phyloP scores from a whole-genome alignment of 2,329 filamentous ascomycete genomes.

The Cordyceps militaris region DNA sequence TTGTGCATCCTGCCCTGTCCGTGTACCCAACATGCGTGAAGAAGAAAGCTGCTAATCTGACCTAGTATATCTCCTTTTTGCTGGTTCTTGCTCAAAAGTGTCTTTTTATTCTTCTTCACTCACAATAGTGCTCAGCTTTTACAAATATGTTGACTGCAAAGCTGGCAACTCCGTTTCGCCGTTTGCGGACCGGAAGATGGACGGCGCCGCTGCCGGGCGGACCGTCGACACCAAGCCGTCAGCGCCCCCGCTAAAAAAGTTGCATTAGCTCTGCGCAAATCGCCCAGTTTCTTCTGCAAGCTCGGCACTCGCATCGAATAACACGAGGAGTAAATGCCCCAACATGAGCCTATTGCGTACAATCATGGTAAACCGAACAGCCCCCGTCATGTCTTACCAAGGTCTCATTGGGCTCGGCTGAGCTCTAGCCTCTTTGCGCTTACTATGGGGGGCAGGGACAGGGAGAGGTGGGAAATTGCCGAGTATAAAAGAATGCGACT shows the following conservation, averaged over 20 bases:
- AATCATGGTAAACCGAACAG: not conserved
- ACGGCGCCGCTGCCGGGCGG: not conserved
- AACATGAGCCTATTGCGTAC: no score
- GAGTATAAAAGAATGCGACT: conserved; percentile 2
- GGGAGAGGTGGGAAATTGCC: not conserved
- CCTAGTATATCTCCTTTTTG: no score
- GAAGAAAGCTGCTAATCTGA: no score
- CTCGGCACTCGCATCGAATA: not conserved
- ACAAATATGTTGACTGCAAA: no score
- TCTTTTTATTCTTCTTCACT: no score
- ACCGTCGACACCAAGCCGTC: not conserved
- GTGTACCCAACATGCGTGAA: no score
- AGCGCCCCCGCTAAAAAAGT: no score
- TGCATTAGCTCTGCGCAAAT: no score
- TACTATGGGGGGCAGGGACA: not conserved
- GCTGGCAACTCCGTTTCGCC: not conserved
- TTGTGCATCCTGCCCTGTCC: not conserved
- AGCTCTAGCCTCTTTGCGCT: not conserved
- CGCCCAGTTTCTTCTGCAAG: no score
- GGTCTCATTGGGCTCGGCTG: not conserved
- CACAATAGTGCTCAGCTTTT: no score
- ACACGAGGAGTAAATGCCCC: no score
- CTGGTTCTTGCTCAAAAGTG: no score
- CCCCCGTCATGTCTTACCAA: not conserved
- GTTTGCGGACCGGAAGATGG: not conserved